Base-by-base conservation (phyloP, 2,329 filamentous ascomycete species). In the Colletotrichum australisinense region DNA sequence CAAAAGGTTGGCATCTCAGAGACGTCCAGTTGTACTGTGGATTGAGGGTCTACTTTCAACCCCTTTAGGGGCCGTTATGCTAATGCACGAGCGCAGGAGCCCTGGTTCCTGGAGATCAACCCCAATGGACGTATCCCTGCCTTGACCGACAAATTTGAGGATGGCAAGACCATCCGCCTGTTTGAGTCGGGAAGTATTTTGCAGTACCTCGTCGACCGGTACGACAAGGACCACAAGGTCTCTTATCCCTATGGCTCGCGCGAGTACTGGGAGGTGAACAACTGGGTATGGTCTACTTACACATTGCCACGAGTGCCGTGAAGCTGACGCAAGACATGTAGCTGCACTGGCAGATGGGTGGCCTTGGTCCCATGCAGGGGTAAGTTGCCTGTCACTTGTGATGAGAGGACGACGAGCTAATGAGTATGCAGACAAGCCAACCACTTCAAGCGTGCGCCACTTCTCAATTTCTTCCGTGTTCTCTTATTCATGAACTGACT, bases 121-220 rank as follows among this genome's bases (percentile, higher is more conserved):
- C 95, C 95, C 75, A 98, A 98, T 81, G 95, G 95, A 76, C 93
- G 95, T 76, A 97, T 98, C 78, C 95, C 95, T 4, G 95, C 95
- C 70, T 79, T 98, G 63, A 97, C 94, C 8, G 95, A 98, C 83
- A 93, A 88, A 7, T 93, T 94, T 81, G 86, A 87, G 5, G 92
- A 97, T 81, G 94, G 94, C 77, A 86, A 93, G 81, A 85, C 86
- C 42, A 94, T 97, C 80, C 88, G 89, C 70, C 81, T 98, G 22
- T 98, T 97, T 79, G 95, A 98, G 84, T 94, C 91, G 75, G 95
- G 94, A 70, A 90, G 92, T 75, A 97, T 97, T 80, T 86, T 97
- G 84, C 91, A 95, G 82, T 97, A 98, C 81, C 89, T 98, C 6
- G 91, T 93, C 22, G 93, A 95, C 65, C 89, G 91, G 73, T 97